A percentile compares a stretch with the other conserved stretches of the same genome.
Evolutionary conservation across 2,329 filamentous ascomycete genomes (phyloP).

Genomic region (Bipolaris sorokiniana): DNA sequence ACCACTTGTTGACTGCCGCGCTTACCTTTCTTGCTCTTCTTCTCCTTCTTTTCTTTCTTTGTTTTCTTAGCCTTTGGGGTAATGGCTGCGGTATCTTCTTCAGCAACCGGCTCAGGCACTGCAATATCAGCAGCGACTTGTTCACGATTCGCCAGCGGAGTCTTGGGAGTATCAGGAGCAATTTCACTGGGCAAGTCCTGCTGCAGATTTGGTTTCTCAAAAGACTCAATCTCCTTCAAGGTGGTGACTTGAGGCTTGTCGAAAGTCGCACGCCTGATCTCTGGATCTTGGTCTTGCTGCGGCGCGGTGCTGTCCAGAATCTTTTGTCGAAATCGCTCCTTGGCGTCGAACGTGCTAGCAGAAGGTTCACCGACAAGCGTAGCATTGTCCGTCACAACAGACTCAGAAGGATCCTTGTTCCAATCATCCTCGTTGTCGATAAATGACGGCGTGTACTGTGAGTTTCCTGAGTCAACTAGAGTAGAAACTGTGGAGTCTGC

Average conservation of each 20-base stretch:
- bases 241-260: neutral
- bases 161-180: constrained; percentile 8
- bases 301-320: constrained; percentile 37
- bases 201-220: constrained; percentile 1
- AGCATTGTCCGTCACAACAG: constrained; percentile 37
- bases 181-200: constrained; percentile 11
- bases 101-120: neutral
- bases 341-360: constrained; percentile 18
- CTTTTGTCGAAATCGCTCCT: constrained; percentile 36
- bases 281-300: constrained; percentile 12
- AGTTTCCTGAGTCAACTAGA: constrained; percentile 9
- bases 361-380: constrained; percentile 41
- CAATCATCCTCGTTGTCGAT: constrained; percentile 43
- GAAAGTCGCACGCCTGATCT: constrained; percentile 23
- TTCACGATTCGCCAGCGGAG: neutral
- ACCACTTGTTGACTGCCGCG: constrained; percentile 29
- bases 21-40: constrained; percentile 42
- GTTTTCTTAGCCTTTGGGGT: constrained; percentile 37
- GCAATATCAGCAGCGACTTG: neutral
- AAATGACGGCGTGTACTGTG: constrained; percentile 33
- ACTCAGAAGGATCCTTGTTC: constrained; percentile 33
- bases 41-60: constrained; percentile 38
- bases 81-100: neutral
- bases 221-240: neutral
- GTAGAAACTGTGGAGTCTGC: constrained; percentile 6